Conservation (phyloP, 2,329 filamentous ascomycete species). For the Fusarium xylarioides region DNA sequence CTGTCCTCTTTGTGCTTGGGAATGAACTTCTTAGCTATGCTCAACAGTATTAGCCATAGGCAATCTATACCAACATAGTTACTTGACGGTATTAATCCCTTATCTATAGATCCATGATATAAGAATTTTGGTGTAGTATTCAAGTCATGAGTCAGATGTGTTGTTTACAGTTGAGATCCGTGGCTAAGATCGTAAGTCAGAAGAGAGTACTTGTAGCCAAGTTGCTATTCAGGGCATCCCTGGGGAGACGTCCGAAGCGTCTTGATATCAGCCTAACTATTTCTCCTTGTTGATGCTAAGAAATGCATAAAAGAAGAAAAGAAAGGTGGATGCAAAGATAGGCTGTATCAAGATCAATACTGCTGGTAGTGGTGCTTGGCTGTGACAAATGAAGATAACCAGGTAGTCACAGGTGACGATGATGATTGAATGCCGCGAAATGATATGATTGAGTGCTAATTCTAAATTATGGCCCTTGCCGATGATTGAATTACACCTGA, state of each 20-base stretch:
- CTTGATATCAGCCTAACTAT: rapidly evolving
- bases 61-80: neutral
- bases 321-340: neutral
- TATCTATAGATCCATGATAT: neutral
- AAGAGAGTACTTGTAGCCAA: neutral
- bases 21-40: neutral
- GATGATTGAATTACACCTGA: neutral
- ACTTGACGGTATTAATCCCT: no score
- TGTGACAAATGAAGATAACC: no score
- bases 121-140: neutral
- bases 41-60: neutral
- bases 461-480: neutral
- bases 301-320: neutral
- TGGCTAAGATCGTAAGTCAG: neutral
- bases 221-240: neutral
- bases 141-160: neutral
- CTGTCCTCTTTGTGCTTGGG: neutral
- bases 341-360: no score
- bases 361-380: neutral
- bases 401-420: rapidly evolving
- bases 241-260: rapidly evolving
- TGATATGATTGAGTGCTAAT: neutral
- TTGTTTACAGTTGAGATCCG: neutral
- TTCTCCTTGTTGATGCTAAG: no score
- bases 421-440: neutral